phyloP scores from a whole-genome alignment of 1,139 yeast genomes.

The Geotrichum macrosporum region DNA sequence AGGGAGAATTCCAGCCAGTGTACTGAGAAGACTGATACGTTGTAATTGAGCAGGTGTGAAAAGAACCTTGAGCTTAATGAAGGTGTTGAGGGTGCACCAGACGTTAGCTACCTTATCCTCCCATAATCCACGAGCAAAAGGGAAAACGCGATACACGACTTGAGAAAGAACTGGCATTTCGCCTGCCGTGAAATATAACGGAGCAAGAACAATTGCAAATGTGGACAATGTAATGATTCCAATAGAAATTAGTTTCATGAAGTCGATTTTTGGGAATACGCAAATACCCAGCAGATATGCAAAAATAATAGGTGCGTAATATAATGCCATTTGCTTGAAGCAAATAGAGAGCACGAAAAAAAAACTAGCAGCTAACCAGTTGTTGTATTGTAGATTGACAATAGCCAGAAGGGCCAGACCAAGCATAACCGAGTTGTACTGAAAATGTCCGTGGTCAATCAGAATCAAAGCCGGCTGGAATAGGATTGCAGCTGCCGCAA shows the following conservation, averaged over 20 bases:
- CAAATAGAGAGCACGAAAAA: conserved; percentile 73
- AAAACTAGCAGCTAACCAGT: conserved; percentile 66
- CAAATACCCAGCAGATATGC: conserved; percentile 60
- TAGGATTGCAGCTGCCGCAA: conserved; percentile 67
- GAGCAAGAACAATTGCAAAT: conserved; percentile 52
- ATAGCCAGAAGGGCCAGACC: conserved; percentile 72
- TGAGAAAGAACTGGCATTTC: conserved; percentile 40
- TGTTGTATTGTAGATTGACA: conserved; percentile 55
- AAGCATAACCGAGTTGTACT: conserved; percentile 89
- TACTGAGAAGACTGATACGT: conserved; percentile 55
- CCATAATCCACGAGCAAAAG: conserved; percentile 90
- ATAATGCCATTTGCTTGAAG: conserved; percentile 94
- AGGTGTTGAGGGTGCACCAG: conserved; percentile 86
- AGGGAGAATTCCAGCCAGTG: conserved; percentile 66
- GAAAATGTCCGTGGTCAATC: conserved; percentile 97
- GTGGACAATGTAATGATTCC: conserved; percentile 60
- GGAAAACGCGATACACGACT: conserved; percentile 69
- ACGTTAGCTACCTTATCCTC: conserved; percentile 97
- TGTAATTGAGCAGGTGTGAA: conserved; percentile 61
- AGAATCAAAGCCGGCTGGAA: conserved; percentile 75
- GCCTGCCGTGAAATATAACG: conserved; percentile 51
- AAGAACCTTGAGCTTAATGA: conserved; percentile 61
- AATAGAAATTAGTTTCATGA: conserved; percentile 54
- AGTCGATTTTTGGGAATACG: conserved; percentile 33
- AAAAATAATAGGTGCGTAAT: conserved; percentile 86